Base-by-base conservation (phyloP, 306 rosid genomes). In the Boehmeria nivea region DNA sequence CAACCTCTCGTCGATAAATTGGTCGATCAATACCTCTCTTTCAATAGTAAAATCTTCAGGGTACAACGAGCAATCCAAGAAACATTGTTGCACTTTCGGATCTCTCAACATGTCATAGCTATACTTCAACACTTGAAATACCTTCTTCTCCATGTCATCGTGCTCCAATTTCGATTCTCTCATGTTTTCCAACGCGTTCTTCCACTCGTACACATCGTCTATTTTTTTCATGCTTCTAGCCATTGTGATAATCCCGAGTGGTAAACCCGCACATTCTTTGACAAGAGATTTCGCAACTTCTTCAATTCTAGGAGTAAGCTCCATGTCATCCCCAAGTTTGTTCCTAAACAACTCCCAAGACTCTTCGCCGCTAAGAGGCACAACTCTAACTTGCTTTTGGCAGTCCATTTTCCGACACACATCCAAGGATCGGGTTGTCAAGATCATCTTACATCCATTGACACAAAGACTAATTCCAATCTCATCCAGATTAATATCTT, bases 131-230 rank as follows among this genome's bases (percentile, higher is more conserved):
- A 67, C 66, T 2, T n/a, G 47, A 40, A 55, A 54, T 22, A 73
- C 66, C 51, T 47, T 66, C 23, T 18, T 57, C 2, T 73, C 70
- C 69, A 73, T 61, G 47, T 62, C 73, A 4, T 55, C 26, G 12
- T 55, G 45, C 8, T 31, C 45, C 0, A 12, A 14, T 53, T 12
- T 55, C 11, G 46, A 36, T 38, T 20, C 27, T 36, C 20, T 20
- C 31, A 36, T 5, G 2, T 6, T 36, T 13, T 55, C 47, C 12
- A 55, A 21, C 22, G 28, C 18, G 37, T 21, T 14, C 23, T 46
- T 37, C 60, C 60, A 55, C 19, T 55, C 60, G 2, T 28, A 37
- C 1, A 55, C 37, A 31, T 55, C 60, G 13, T 55, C 46, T 13
- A 37, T 46, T 37, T 31, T 33, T 15, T 12, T 55, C 60, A 37